Percentiles rank a stretch among this genome's conserved stretches.
These are phyloP conservation scores for Pseudogymnoascus sp. DNA, from an alignment of 2,329 filamentous ascomycete genomes.

Conservation along the genomic window DNA sequence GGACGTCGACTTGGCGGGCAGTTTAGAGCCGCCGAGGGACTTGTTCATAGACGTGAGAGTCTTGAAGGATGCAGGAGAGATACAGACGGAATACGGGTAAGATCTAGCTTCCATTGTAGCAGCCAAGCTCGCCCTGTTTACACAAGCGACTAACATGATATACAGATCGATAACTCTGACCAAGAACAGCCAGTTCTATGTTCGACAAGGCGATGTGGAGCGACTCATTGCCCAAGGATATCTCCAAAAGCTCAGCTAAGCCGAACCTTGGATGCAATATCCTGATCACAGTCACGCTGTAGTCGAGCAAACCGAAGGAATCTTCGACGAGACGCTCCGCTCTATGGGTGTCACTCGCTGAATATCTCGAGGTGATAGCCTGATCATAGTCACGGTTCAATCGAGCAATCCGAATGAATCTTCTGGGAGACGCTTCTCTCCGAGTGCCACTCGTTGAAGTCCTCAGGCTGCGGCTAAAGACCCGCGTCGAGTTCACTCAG, in stretches of 20 bases:
- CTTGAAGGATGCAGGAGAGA: slow-evolving; percentile 93
- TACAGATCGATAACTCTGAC: slow-evolving; percentile 84
- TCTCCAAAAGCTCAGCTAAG: slow-evolving; percentile 78
- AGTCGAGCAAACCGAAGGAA: neutral
- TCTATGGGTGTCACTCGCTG: neutral
- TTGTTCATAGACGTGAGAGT: slow-evolving; percentile 96
- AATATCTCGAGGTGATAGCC: too few species aligned
- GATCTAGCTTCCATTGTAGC: slow-evolving; percentile 28
- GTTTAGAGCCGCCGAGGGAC: slow-evolving; percentile 86
- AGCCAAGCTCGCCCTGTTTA: neutral
- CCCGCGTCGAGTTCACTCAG: neutral
- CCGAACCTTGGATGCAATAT: neutral
- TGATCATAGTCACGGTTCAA: neutral
- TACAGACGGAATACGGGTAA: slow-evolving; percentile 97
- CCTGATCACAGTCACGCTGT: neutral
- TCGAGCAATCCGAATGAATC: neutral
- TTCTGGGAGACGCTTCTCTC: neutral
- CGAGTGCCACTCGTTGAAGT: neutral
- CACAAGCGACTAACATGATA: slow-evolving; percentile 19
- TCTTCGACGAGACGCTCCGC: neutral
- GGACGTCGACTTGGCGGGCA: slow-evolving; percentile 91
- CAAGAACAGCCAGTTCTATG: slow-evolving; percentile 97
- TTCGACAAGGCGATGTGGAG: slow-evolving; percentile 92
- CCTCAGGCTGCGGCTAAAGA: neutral
- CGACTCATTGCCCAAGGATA: slow-evolving; percentile 90